These are phyloP conservation scores for Colletotrichum somersetense DNA, from an alignment of 2,329 filamentous ascomycete species.

Conservation along the genomic window DNA sequence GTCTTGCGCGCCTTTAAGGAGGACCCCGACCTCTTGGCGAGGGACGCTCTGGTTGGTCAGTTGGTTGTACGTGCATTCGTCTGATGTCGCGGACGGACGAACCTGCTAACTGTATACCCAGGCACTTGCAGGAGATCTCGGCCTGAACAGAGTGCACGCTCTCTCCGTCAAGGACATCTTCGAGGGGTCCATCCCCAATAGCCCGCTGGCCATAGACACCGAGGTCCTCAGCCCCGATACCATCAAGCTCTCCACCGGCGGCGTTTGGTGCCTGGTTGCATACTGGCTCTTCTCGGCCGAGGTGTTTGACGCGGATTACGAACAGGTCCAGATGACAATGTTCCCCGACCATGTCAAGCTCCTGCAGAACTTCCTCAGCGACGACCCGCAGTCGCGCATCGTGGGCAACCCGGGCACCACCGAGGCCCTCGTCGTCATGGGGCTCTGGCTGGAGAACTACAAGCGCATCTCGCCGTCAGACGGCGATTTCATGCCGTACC, in stretches of 20 bases:
- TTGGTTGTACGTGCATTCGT: conserved; percentile 66
- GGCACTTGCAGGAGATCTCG: conserved; percentile 74
- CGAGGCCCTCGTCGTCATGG: conserved; percentile 71
- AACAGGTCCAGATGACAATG: conserved; percentile 65
- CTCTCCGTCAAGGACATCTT: conserved; percentile 60
- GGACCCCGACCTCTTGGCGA: conserved; percentile 70
- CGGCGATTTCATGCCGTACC: conserved; percentile 69
- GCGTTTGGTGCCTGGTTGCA: conserved; percentile 69
- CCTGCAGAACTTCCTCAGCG: conserved; percentile 65
- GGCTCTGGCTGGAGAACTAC: conserved; percentile 68
- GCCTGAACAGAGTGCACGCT: conserved; percentile 58
- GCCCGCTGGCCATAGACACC: conserved; percentile 61
- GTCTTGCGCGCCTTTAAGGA: conserved; percentile 74
- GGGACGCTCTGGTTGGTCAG: conserved; percentile 78
- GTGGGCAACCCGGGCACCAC: conserved; percentile 65
- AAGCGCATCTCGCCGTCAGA: conserved; percentile 56
- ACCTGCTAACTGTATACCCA: conserved; percentile 48
- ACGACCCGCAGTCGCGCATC: conserved; percentile 63
- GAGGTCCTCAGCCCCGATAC: conserved; percentile 62
- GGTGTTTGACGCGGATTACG: conserved; percentile 69
- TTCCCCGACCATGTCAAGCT: conserved; percentile 72
- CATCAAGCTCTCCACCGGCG: conserved; percentile 70
- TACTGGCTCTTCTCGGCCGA: conserved; percentile 74
- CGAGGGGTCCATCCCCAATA: conserved; percentile 55
- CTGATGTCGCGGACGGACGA: conserved; percentile 15